phyloP scores from a whole-genome alignment of 768 basidiomycete genomes.

The Lactarius sanguifluus region DNA sequence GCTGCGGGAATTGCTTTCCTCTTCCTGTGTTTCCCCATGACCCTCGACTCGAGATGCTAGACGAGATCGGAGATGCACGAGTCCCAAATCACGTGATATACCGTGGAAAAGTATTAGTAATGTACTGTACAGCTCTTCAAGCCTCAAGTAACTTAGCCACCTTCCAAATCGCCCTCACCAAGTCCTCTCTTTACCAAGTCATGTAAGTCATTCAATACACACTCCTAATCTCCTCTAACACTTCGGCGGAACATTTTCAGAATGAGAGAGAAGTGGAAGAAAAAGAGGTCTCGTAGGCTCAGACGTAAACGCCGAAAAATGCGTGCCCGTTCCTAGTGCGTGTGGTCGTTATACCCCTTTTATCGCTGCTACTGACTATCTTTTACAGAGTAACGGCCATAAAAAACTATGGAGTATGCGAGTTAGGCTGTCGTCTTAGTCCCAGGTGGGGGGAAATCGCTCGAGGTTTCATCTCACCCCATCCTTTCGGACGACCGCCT shows the following conservation, averaged over 20 bases:
- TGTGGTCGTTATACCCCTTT: constrained; percentile 31
- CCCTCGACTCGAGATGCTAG: not conserved
- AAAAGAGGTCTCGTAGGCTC: constrained; percentile 91
- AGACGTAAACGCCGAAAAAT: constrained; percentile 95
- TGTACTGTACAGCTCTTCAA: constrained; percentile 39
- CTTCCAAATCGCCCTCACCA: constrained; percentile 6
- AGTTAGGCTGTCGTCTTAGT: constrained; percentile 2
- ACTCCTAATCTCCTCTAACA: not conserved
- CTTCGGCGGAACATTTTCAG: constrained; percentile 35
- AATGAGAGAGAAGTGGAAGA: constrained; percentile 98
- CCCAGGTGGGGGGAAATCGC: not conserved
- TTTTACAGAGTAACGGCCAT: constrained; percentile 38
- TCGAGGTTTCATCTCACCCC: constrained; percentile 1
- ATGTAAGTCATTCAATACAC: constrained; percentile 22
- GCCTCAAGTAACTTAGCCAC: constrained; percentile 32
- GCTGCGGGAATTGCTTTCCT: constrained; percentile 49
- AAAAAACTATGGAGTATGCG: constrained; percentile 24
- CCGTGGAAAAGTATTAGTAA: constrained; percentile 35
- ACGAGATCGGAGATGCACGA: not conserved
- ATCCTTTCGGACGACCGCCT: constrained; percentile 8
- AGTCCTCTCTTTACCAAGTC: constrained; percentile 30
- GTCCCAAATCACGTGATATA: constrained; percentile 1
- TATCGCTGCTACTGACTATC: constrained; percentile 9
- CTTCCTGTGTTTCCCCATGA: constrained; percentile 44
- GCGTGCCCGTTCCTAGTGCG: constrained; percentile 91